Percentiles rank a stretch among this genome's conserved stretches.
phyloP scores from a whole-genome alignment of 371 early-diverging fungal species.

The Mortierella sp. region DNA sequence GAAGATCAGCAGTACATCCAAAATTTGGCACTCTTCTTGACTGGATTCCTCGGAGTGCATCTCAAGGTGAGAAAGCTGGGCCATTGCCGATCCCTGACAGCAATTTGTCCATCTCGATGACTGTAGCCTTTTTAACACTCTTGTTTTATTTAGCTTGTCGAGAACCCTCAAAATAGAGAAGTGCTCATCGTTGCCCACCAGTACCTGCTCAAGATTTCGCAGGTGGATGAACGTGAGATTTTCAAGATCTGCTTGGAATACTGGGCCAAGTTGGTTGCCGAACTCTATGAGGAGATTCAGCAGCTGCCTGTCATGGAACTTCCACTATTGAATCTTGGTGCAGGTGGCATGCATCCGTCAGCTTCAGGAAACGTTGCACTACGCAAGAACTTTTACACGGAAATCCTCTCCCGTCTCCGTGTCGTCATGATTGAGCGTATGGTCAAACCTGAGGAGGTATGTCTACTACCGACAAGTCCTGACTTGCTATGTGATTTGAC shows the following conservation, averaged over 20 bases:
- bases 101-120: no score
- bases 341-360: constrained; percentile 50
- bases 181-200: constrained; percentile 83
- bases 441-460: constrained; percentile 98
- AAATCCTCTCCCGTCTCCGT: constrained; percentile 84
- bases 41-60: constrained; percentile 85
- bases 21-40: constrained; percentile 90
- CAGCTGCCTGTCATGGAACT: constrained; percentile 61
- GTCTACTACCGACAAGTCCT: constrained; percentile 58
- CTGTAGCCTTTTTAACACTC: constrained; percentile 10
- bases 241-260: constrained; percentile 98
- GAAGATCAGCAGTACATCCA: constrained; percentile 93
- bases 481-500: neutral
- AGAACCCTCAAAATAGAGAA: constrained; percentile 71
- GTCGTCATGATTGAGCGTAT: constrained; percentile 96
- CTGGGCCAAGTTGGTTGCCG: constrained; percentile 92
- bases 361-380: constrained; percentile 55
- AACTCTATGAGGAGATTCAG: constrained; percentile 84
- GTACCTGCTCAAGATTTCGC: constrained; percentile 90
- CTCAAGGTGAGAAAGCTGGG: constrained; percentile 65
- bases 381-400: constrained; percentile 83
- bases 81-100: neutral
- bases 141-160: constrained; percentile 62
- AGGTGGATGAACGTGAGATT: constrained; percentile 94
- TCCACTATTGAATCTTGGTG: constrained; percentile 60